Evolutionary conservation across 164 flowering plant species (phyloP).

Genomic region (Cinnamomum micranthum): DNA sequence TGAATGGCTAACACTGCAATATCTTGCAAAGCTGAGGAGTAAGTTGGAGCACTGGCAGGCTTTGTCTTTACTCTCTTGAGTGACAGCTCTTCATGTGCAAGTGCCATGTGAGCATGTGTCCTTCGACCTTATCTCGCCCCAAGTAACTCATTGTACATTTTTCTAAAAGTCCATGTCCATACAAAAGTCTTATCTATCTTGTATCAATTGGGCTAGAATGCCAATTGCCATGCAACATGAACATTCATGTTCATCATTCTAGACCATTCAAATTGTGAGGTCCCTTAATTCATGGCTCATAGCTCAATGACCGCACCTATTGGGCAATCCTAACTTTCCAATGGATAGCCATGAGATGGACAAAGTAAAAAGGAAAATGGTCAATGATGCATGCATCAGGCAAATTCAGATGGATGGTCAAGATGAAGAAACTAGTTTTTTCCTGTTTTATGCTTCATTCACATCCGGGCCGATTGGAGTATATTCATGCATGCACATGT

Average conservation of each 20-base stretch:
- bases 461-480: not conserved
- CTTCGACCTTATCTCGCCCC: not conserved
- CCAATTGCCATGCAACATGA: no score
- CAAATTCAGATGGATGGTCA: not conserved
- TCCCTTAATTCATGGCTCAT: not conserved
- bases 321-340: not conserved
- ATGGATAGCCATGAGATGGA: no score
- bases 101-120: conserved; percentile 11
- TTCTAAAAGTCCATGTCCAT: no score
- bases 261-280: not conserved
- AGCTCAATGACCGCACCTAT: not conserved
- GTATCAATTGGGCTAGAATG: no score
- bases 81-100: conserved; percentile 2
- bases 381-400: not conserved
- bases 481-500: no score
- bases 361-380: not conserved
- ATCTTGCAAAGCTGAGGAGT: not conserved
- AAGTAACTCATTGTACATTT: not conserved
- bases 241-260: not conserved
- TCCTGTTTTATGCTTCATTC: not conserved
- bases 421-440: not conserved
- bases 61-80: not conserved
- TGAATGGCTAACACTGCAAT: not conserved
- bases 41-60: not conserved
- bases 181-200: no score